Evolutionary conservation across 2,329 filamentous ascomycete genomes (phyloP).

Genomic region (Colletotrichum musicola): DNA sequence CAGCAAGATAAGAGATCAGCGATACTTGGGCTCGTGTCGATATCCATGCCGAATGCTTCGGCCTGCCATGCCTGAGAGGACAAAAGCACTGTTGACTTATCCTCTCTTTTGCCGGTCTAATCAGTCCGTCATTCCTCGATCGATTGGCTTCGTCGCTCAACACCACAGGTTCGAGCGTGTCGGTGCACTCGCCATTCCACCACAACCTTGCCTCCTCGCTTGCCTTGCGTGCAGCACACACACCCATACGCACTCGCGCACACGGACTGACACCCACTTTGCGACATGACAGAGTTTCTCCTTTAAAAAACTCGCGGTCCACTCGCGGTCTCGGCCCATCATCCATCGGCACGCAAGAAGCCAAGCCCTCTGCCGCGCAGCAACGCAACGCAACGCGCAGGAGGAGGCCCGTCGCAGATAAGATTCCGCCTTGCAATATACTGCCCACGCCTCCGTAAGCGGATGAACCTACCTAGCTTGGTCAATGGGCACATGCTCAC

Average conservation of each 20-base stretch:
- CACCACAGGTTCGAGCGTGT: constrained; percentile 1
- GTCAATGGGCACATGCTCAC: constrained; percentile 33
- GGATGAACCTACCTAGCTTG: constrained; percentile 33
- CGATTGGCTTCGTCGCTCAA: constrained; percentile 5
- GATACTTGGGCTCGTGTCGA: no score
- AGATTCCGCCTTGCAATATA: not conserved
- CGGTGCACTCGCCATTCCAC: constrained; percentile 17
- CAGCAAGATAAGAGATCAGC: not conserved
- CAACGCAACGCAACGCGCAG: not conserved
- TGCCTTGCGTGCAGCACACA: constrained; percentile 19
- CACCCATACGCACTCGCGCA: not conserved
- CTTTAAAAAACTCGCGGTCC: constrained; percentile 1
- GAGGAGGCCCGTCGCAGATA: constrained; percentile 26
- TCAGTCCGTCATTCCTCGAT: not conserved
- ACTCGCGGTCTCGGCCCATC: constrained; percentile 6
- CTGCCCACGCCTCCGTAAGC: constrained; percentile 27
- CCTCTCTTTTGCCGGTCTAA: constrained; percentile 10
- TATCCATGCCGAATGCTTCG: not conserved
- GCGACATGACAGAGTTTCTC: constrained; percentile 19
- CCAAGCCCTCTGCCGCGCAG: constrained; percentile 1
- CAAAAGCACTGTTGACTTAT: not conserved
- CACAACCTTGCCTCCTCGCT: constrained; percentile 10
- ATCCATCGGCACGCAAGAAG: constrained; percentile 12
- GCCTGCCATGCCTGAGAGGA: not conserved
- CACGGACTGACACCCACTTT: not conserved